Evolutionary conservation across 2,329 filamentous ascomycete genomes (phyloP), one percentile per base, ranked within the genome.

Genomic region (Phialophora chinensis): DNA sequence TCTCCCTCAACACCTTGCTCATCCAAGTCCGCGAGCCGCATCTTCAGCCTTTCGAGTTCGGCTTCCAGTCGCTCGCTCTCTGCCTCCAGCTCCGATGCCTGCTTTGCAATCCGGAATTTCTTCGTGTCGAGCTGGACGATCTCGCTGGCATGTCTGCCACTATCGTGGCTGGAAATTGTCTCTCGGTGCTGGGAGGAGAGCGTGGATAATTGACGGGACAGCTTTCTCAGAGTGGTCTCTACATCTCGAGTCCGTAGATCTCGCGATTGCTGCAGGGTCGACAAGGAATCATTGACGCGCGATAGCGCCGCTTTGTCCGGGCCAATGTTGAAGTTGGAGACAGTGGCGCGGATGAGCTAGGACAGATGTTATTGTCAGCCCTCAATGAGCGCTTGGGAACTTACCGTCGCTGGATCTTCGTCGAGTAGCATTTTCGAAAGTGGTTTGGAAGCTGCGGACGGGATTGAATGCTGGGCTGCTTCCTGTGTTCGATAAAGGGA

Each of bases 81-180:
- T 75, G 94, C 93, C 81, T 97, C 93, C 6, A 95, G 83, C 77
- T 98, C 94, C 1, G 87, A 90, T 0, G 91, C 92, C 17, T 91
- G 88, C 79, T 98, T 98, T n/a, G 94, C 94, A 65, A 92, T 90
- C 72, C 93, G 90, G 80, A 98, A 98, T 76, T 97, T 97, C 73
- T 93, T 89, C 1, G 92, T 96, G 79, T 98, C 94, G 68, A 97
- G 88, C 49, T 90, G 87, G 23, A 95, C 85, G 69, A 98, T 97
- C 75, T 91, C 88, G 42, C 88, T 88, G 5, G 93, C 92, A 80
- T 98, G 94, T 66, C 87, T 88, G 5, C 89, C 85, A 0, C 91
- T 87, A 70, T 92, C 91, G 82, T 96, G 92, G 2, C 67, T 52
- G 0, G 88, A 81, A 0, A 91, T 83, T 0, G 92, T 89, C 78